Evolutionary conservation across 1,139 yeast species (phyloP), one percentile per base, ranked within the genome.

Genomic region (Taphrina flavorubra): DNA sequence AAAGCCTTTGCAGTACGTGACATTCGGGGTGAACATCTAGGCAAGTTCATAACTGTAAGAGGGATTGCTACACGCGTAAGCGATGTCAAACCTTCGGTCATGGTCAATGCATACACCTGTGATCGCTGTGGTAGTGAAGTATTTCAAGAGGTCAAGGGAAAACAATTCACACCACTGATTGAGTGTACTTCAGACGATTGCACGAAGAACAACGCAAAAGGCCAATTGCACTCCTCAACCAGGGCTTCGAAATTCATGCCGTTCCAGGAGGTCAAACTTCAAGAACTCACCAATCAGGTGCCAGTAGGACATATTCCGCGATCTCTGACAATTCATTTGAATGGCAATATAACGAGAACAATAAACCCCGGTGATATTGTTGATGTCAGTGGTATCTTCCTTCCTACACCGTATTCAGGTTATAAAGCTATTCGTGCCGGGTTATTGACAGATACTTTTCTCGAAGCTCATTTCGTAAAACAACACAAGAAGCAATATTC

Each of bases 271-370:
- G 95, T 92, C 68, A 88, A 90, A 75, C 84, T 95, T 72, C 99
- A 95, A 80, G 99, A 95, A 79, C 81, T 94, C 78, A 91, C 99
- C 14, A 88, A 88, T 72, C 99, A 94, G 79, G 99, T 95, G 11
- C 99, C 99, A 0, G 95, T 92, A 31, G 99, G 99, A 61, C 97
- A 94, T 78, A 94, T 95, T 73, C 99, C 99, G 57, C 85, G 99
- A 76, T 81, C 92, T 51, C 81, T 95, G 72, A 85, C 89, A 6
- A 84, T 92, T 67, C 97, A 94, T 76, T 87, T 92, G 20, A 90
- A 89, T 75, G 99, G 99, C 40, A 88, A 90, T 70, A 81, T 95
- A 71, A 98, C 92, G 31, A 85, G 99, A 76, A 80, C 88, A 20
- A 84, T 91, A 82, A 86, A 87, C 73, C 99, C 99, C 0, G 99